phyloP scores from a whole-genome alignment of 441 rosid genomes.

The Aquilaria agallochum region DNA sequence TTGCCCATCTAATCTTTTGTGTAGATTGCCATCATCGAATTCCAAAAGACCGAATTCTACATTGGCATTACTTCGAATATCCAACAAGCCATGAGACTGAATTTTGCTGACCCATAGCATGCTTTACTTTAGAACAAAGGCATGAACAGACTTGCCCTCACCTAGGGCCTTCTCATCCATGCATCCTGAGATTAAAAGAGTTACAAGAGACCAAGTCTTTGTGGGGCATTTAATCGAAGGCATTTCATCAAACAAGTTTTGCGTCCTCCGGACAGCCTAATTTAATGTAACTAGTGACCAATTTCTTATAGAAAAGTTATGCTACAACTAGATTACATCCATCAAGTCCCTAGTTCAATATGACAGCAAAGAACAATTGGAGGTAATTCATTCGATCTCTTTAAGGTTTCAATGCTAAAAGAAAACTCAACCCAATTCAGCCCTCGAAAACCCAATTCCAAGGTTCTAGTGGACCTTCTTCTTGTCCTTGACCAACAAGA shows the following conservation, averaged over 20 bases:
- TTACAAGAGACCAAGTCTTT: conserved; percentile 68
- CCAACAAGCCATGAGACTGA: conserved; percentile 14
- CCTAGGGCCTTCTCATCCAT: conserved; percentile 26
- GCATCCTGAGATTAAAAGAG: conserved; percentile 53
- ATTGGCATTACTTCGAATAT: conserved; percentile 31
- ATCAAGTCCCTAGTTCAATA: conserved; percentile 16
- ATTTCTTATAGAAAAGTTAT: not conserved
- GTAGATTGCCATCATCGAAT: conserved; percentile 38
- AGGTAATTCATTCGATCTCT: conserved; percentile 13
- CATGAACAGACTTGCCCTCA: conserved; percentile 53
- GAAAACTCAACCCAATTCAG: conserved; percentile 17
- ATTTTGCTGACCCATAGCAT: conserved; percentile 26
- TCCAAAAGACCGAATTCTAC: conserved; percentile 47
- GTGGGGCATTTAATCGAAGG: conserved; percentile 29
- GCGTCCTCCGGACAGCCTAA: conserved; percentile 34
- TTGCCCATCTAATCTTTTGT: conserved; percentile 23
- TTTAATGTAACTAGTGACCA: conserved; percentile 26
- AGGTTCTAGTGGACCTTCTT: not conserved
- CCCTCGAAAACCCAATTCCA: conserved; percentile 22
- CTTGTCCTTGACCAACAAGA: conserved; percentile 27
- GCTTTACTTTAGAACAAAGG: conserved; percentile 44
- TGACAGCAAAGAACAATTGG: conserved; percentile 12
- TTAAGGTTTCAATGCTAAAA: conserved; percentile 22
- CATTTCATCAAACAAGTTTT: conserved; percentile 62
- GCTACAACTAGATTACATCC: conserved; percentile 11